phyloP scores from a whole-genome alignment of 1,139 yeast genomes.

The Kurtzmaniella quercitrusa region DNA sequence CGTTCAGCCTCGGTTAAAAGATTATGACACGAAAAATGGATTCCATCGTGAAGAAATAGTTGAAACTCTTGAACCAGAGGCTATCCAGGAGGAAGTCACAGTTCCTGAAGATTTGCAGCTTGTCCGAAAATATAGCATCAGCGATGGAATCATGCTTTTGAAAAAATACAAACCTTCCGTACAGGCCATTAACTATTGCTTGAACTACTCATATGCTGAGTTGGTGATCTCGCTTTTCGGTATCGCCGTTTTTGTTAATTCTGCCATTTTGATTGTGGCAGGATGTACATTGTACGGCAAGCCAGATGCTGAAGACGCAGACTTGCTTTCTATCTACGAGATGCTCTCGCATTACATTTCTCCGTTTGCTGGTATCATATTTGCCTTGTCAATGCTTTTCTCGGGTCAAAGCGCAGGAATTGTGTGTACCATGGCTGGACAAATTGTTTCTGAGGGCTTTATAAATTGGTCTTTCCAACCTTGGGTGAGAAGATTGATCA shows the following conservation, averaged over 20 bases:
- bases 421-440: conserved; percentile 79
- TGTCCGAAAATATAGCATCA: conserved; percentile 13
- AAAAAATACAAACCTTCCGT: conserved; percentile 58
- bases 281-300: conserved; percentile 64
- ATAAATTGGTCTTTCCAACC: conserved; percentile 70
- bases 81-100: conserved; percentile 6
- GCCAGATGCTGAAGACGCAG: conserved; percentile 66
- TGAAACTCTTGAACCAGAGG: conserved; percentile 8
- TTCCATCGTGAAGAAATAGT: conserved; percentile 12
- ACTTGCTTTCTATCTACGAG: conserved; percentile 67
- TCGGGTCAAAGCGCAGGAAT: conserved; percentile 82
- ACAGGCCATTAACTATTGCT: conserved; percentile 62
- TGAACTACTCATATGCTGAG: conserved; percentile 63
- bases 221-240: conserved; percentile 61
- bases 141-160: conserved; percentile 20
- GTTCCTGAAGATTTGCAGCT: conserved; percentile 2
- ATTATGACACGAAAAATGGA: conserved; percentile 54
- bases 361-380: conserved; percentile 66
- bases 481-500: conserved; percentile 64
- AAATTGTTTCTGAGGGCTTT: conserved; percentile 77
- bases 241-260: conserved; percentile 71
- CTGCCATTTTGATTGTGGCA: conserved; percentile 70
- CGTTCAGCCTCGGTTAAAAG: conserved; percentile 70
- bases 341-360: conserved; percentile 59
- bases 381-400: conserved; percentile 69